Percentiles rank a stretch among this genome's conserved stretches.
These are phyloP conservation scores for Tuber magnatum DNA, from an alignment of 495 filamentous ascomycete genomes.

Conservation along the genomic window DNA sequence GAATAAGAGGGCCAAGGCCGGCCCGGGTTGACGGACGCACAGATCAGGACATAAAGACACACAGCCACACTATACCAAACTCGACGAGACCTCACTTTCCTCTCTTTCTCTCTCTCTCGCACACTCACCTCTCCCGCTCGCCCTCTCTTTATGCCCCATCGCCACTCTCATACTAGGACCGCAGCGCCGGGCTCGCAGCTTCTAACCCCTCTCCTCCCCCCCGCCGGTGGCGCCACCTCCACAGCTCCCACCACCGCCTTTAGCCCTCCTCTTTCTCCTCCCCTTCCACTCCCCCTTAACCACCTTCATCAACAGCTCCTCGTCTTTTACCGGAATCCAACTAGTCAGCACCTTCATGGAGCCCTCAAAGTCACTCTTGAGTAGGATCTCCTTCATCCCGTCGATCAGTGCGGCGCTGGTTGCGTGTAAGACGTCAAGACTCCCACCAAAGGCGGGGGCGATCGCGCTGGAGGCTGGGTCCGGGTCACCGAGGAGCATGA, in stretches of 20 bases:
- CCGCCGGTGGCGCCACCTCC: slow-evolving; percentile 13
- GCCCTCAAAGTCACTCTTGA: slow-evolving; percentile 95
- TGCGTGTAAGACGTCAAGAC: slow-evolving; percentile 85
- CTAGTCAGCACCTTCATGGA: slow-evolving; percentile 96
- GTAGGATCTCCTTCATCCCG: slow-evolving; percentile 79
- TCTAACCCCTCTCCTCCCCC: background rate
- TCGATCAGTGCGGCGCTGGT: slow-evolving; percentile 86
- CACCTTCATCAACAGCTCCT: slow-evolving; percentile 90
- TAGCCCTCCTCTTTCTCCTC: slow-evolving; percentile 35
- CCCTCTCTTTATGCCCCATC: slow-evolving; percentile 29
- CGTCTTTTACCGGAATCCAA: slow-evolving; percentile 91
- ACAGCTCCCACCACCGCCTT: slow-evolving; percentile 6
- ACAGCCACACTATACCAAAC: slow-evolving; percentile 7
- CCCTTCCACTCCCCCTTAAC: slow-evolving; percentile 85
- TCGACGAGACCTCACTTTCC: slow-evolving; percentile 5
- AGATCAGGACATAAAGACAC: background rate
- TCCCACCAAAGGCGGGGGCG: slow-evolving; percentile 50
- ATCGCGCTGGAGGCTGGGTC: slow-evolving; percentile 19
- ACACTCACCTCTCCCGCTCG: slow-evolving; percentile 29
- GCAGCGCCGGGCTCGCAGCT: background rate
- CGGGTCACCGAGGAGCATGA: slow-evolving; percentile 86
- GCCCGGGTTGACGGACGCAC: background rate
- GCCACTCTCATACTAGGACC: background rate
- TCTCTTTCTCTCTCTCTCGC: slow-evolving; percentile 9
- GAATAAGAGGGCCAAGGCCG: background rate